Percentiles rank a stretch among this genome's conserved stretches.
Evolutionary conservation across 202 grass and related monocot genomes (phyloP).

Genomic region (Digitaria exilis): DNA sequence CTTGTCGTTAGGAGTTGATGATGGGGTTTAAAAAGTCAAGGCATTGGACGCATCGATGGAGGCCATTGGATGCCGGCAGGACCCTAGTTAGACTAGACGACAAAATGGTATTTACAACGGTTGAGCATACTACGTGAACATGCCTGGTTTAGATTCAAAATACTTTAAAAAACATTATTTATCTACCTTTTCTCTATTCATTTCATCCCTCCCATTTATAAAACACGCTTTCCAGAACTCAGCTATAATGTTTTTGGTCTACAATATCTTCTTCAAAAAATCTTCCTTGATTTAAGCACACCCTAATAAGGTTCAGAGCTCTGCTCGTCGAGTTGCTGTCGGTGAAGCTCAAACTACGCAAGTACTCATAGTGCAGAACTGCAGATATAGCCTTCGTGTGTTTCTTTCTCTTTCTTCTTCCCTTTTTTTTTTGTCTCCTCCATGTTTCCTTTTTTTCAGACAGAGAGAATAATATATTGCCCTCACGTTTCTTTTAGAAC

Average conservation of each 20-base stretch:
- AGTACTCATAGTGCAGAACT: background rate
- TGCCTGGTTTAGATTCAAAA: too few species aligned
- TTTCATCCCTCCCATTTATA: too few species aligned
- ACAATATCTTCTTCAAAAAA: too few species aligned
- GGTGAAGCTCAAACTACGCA: background rate
- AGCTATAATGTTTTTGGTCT: too few species aligned
- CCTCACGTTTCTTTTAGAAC: background rate
- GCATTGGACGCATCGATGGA: background rate
- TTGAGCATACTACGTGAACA: too few species aligned
- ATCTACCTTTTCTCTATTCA: too few species aligned
- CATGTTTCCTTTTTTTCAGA: background rate
- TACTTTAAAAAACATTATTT: too few species aligned
- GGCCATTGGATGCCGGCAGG: background rate
- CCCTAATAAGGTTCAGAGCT: background rate
- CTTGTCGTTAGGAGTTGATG: background rate
- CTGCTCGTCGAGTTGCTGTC: background rate
- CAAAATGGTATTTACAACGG: too few species aligned
- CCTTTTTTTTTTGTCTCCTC: too few species aligned
- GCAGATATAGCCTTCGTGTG: background rate
- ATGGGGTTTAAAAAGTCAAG: background rate
- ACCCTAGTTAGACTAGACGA: too few species aligned
- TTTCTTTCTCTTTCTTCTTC: background rate
- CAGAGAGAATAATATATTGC: background rate
- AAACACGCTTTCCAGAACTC: too few species aligned
- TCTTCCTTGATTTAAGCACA: too few species aligned